A percentile compares a stretch with the other conserved stretches of the same genome.
phyloP scores from a whole-genome alignment of 139 green algal species.

The Chlamydomonas sphaeroides region DNA sequence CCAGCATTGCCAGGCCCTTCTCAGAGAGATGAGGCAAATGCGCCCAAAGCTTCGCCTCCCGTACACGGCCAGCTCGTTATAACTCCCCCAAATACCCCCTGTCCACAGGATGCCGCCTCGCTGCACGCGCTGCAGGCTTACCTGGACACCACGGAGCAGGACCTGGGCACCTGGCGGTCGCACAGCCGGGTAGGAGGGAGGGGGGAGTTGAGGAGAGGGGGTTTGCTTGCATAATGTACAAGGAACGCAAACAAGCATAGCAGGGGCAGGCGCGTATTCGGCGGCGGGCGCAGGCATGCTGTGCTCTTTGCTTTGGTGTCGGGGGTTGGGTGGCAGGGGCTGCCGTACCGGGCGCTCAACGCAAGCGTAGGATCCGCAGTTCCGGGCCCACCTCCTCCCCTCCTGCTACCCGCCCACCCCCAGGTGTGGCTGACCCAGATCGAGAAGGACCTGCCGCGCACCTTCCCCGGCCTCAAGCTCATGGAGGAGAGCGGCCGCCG shows the following conservation, averaged over 20 bases:
- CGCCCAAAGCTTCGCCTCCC: too few species aligned
- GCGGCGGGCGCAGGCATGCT: too few species aligned
- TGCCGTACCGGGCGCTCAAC: too few species aligned
- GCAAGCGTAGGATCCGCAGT: too few species aligned
- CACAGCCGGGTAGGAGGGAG: slow-evolving; percentile 15
- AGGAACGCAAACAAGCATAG: too few species aligned
- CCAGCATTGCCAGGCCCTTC: too few species aligned
- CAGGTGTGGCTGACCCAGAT: slow-evolving; percentile 77
- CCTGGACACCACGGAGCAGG: slow-evolving; percentile 5
- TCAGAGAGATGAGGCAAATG: too few species aligned
- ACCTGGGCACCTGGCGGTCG: slow-evolving; percentile 15
- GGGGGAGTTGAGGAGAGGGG: not conserved
- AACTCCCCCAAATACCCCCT: not conserved
- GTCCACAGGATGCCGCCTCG: slow-evolving; percentile 5
- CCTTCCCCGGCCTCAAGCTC: slow-evolving; percentile 77
- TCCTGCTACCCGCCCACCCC: not conserved
- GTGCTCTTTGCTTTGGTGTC: too few species aligned
- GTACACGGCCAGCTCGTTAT: not conserved
- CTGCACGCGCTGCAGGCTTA: not conserved
- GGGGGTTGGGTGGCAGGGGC: too few species aligned
- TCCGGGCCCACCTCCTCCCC: too few species aligned
- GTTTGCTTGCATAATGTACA: too few species aligned
- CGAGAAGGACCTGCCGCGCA: slow-evolving; percentile 88
- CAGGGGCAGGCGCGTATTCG: too few species aligned
- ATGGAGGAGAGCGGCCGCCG: slow-evolving; percentile 61